Percentiles rank a stretch among this genome's conserved stretches.
These are phyloP conservation scores for Rhipidocladum racemiflorum DNA, from an alignment of 176 grass and related monocot genomes.

Conservation along the genomic window DNA sequence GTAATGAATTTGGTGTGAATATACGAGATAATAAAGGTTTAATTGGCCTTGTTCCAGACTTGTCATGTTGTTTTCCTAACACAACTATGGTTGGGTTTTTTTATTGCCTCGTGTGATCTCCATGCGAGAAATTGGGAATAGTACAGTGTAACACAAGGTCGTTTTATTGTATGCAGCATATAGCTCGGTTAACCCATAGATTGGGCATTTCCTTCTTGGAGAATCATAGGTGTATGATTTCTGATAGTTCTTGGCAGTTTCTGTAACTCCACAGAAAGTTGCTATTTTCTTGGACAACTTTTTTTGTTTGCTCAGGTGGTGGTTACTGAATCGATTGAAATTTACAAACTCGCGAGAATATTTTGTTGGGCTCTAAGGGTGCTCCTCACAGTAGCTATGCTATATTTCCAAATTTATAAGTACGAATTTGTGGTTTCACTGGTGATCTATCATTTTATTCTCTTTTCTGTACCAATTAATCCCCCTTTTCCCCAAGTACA, in stretches of 20 bases:
- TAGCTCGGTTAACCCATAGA: background rate
- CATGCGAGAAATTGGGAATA: slow-evolving; percentile 4
- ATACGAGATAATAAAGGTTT: background rate
- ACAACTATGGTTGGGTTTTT: too few relatives aligned
- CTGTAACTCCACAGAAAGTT: background rate
- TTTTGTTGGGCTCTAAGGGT: background rate
- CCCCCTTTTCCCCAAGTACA: background rate
- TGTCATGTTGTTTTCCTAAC: background rate
- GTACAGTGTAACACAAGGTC: background rate
- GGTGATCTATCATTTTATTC: background rate
- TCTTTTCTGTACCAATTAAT: background rate
- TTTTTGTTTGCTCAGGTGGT: background rate
- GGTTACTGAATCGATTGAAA: background rate
- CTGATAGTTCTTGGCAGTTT: background rate
- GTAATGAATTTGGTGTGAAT: background rate
- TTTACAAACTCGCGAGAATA: background rate
- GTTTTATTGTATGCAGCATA: slow-evolving; percentile 53
- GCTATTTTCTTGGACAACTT: background rate
- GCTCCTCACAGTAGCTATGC: background rate
- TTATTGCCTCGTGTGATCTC: background rate
- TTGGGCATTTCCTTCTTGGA: background rate
- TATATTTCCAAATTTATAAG: background rate
- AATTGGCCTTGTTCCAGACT: background rate
- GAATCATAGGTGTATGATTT: background rate
- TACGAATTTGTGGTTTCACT: background rate